Base-by-base conservation (phyloP, 2,329 filamentous ascomycete species). In the Polychaeton citri region DNA sequence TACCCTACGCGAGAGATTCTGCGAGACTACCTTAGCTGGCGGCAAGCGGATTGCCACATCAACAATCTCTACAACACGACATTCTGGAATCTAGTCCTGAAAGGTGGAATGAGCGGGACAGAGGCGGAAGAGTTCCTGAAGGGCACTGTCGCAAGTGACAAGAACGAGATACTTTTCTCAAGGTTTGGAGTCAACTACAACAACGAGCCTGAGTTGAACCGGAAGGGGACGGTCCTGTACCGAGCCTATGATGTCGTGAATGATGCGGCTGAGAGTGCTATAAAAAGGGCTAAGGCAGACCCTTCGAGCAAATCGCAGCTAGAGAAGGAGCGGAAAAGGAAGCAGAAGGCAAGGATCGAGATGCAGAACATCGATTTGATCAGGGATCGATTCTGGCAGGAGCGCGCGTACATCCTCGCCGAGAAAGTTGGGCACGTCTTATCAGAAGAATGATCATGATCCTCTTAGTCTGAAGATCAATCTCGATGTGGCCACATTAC, bases 11-110 rank as follows among this genome's bases (percentile, higher is more conserved):
- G 81, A 5, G 69, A 72, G 49, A 92, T 94, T 56, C 61, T 98
- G 46, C 71, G 87, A 18, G 90, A 98, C 62, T 98, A 98, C 58
- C 76, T 98, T 69, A 87, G 82, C 55, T 98, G 90, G 90, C 74
- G 90, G 48, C 90, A 98, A 60, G 90, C 83, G 30, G 90, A 98
- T 58, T 96, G 90, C 46, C 90, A 98, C 56, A 93, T 98, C 50
- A 98, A 98, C 59, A 98, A 98, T 52, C 72, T 98, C 4, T 98
- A 95, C 61, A 98, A 98, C 57, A 98, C 90, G 0, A 84, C 85
- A 0, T 96, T 96, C 58, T 98, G 90, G 90, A 69, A 79, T 1
- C 66, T 98, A 50, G 80, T 96, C 16, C 75, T 84, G 44, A 65
- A 75, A 33, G 87, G 83, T 2, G 81, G 79, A 0, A 71, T 90